A percentile compares a stretch with the other conserved stretches of the same genome.
Evolutionary conservation across 768 basidiomycete genomes (phyloP).

Genomic region (Coprinopsis sp.): DNA sequence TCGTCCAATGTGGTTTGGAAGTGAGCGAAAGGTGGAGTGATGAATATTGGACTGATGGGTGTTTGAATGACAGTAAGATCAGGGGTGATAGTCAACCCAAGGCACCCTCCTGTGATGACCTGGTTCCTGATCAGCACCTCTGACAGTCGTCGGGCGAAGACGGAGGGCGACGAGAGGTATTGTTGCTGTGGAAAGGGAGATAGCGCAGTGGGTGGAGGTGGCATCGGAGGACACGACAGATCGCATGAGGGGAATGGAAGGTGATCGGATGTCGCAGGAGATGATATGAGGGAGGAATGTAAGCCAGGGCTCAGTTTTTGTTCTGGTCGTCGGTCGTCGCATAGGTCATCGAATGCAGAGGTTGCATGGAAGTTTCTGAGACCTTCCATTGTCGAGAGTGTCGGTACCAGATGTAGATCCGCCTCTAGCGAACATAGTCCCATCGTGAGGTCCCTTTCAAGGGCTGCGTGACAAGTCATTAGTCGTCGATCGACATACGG

Average conservation of each 20-base stretch:
- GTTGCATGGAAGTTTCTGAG: too few relatives aligned
- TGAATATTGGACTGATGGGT: not conserved
- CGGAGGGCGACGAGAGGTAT: slow-evolving; percentile 1
- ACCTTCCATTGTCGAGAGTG: too few relatives aligned
- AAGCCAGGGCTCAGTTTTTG: too few relatives aligned
- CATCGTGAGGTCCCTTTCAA: too few relatives aligned
- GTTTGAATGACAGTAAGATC: slow-evolving; percentile 8
- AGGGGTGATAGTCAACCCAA: slow-evolving; percentile 4
- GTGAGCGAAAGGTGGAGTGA: not conserved
- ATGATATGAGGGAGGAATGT: not conserved
- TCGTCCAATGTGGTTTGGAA: too few relatives aligned
- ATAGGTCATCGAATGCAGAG: too few relatives aligned
- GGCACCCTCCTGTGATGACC: not conserved
- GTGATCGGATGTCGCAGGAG: not conserved
- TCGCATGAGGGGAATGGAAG: not conserved
- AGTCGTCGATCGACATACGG: too few relatives aligned
- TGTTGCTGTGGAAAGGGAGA: too few relatives aligned
- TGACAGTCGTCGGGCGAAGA: not conserved
- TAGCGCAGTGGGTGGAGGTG: not conserved
- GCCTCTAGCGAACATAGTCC: too few relatives aligned
- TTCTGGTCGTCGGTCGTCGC: too few relatives aligned
- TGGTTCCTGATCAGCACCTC: not conserved
- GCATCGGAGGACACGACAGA: not conserved
- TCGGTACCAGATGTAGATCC: too few relatives aligned
- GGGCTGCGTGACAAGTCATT: too few relatives aligned